These are phyloP conservation scores for Blastomyces silverae DNA, from an alignment of 2,329 filamentous ascomycete genomes.

Conservation along the genomic window DNA sequence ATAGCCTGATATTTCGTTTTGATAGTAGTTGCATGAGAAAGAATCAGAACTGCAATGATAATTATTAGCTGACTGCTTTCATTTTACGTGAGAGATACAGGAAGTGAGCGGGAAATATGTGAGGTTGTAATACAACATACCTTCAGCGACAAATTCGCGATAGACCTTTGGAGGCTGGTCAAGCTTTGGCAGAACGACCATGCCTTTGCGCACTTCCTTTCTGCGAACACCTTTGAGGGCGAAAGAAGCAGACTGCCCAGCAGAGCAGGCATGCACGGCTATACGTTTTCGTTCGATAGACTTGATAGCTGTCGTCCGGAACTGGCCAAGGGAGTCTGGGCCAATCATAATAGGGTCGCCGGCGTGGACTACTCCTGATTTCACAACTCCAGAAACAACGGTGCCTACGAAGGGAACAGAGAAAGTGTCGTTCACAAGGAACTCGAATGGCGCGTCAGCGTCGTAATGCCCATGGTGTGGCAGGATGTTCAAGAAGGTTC, in stretches of 20 bases:
- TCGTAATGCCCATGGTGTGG: slow-evolving; percentile 94
- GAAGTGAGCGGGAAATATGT: not conserved
- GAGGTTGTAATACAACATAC: slow-evolving; percentile 33
- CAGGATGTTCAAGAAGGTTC: slow-evolving; percentile 88
- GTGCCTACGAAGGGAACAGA: slow-evolving; percentile 96
- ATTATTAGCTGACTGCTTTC: slow-evolving; percentile 14
- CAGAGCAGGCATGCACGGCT: slow-evolving; percentile 75
- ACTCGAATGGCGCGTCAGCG: slow-evolving; percentile 79
- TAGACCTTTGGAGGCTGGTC: slow-evolving; percentile 69
- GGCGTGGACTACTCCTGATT: slow-evolving; percentile 75
- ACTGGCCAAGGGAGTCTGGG: slow-evolving; percentile 84
- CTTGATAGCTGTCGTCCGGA: slow-evolving; percentile 75
- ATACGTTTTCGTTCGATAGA: slow-evolving; percentile 95
- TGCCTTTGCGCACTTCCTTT: slow-evolving; percentile 93
- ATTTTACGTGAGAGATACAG: not conserved
- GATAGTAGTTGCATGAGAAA: slow-evolving; percentile 94
- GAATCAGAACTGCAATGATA: slow-evolving; percentile 63
- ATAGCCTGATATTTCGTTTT: slow-evolving; percentile 96
- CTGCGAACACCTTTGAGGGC: slow-evolving; percentile 79
- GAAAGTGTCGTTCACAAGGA: slow-evolving; percentile 95
- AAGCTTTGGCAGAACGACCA: slow-evolving; percentile 85
- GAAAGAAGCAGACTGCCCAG: slow-evolving; percentile 88
- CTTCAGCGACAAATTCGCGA: slow-evolving; percentile 70
- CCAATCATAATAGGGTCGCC: slow-evolving; percentile 87
- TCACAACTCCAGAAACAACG: slow-evolving; percentile 89